Base-by-base conservation (phyloP, 2,329 filamentous ascomycete species). In the Claviceps monticola region DNA sequence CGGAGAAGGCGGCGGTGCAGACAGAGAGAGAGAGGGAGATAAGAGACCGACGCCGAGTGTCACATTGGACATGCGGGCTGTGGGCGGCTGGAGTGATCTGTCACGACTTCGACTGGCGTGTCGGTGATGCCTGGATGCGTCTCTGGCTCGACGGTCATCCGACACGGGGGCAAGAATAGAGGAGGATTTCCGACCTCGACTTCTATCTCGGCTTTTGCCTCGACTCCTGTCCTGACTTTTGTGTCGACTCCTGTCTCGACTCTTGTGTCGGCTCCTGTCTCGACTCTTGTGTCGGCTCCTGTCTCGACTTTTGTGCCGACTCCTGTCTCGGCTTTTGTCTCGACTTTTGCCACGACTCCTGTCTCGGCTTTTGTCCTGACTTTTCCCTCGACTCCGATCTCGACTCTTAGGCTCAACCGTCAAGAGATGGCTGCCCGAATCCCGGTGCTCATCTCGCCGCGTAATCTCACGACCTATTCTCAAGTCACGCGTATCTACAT, bases 1-100 rank as follows among this genome's bases (percentile, higher is more conserved):
- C 0, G 91, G 93, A 56, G 88, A 95, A 1, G 80, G 80, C 0
- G 89, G 88, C 1, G 88, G 76, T 21, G 71, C 70, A 2, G 76
- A 70, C 1, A 81, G 64, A 13, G 77, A 73, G 48, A 71, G 56
- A 49, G 59, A 63, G 19, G 64, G 64, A 17, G 64, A 64, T 2
- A 63, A 49, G n/a, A 70, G 68, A 5, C 70, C 69, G 2, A 71
- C 72, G 56, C 69, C 71, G 44, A 81, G 74, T 1, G 68, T 71
- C 39, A 80, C 66, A n/a, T 65, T 69, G 1, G 75, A 76, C 75
- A 76, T 76, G 56, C 71, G 73, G 23, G 63, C 62, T 16, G 67
- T 67, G 2, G 74, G 74, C 3, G 76, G 76, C 56, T 68, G 66
- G 0, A 75, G 73, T 4, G 75, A 78, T 46, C 61, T 64, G 49